Conservation (phyloP, 495 filamentous ascomycete species). For the Ramalina peruviana region DNA sequence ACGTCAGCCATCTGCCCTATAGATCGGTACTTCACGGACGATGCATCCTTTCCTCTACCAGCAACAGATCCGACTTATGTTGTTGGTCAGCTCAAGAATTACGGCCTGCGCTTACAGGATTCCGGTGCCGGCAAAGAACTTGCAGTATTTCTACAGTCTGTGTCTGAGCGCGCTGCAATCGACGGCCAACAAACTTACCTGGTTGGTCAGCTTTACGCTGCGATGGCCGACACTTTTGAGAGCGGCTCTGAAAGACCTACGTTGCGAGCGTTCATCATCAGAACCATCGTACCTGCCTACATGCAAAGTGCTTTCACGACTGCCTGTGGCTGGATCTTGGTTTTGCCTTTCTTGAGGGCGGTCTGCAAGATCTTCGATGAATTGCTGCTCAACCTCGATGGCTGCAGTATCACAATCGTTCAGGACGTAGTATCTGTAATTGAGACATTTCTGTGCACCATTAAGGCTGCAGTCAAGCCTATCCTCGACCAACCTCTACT, state of each 20-base stretch:
- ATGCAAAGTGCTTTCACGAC: slow-evolving; percentile 36
- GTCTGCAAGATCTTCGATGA: slow-evolving; percentile 28
- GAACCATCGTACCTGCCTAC: slow-evolving; percentile 52
- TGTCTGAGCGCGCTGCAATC: slow-evolving; percentile 47
- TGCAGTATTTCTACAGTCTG: slow-evolving; percentile 46
- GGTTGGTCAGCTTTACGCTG: slow-evolving; percentile 40
- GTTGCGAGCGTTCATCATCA: slow-evolving; percentile 42
- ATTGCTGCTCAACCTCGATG: slow-evolving; percentile 36
- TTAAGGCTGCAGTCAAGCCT: slow-evolving; percentile 23
- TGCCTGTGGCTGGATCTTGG: slow-evolving; percentile 43
- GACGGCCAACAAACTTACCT: slow-evolving; percentile 48
- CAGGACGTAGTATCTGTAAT: slow-evolving; percentile 31
- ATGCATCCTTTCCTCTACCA: slow-evolving; percentile 50
- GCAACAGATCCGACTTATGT: slow-evolving; percentile 53
- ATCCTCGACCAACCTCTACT: slow-evolving; percentile 21
- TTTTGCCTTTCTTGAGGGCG: slow-evolving; percentile 40
- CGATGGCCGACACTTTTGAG: slow-evolving; percentile 40
- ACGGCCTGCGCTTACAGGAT: slow-evolving; percentile 42
- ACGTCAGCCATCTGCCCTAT: slow-evolving; percentile 47
- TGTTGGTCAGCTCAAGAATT: slow-evolving; percentile 49
- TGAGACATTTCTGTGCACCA: slow-evolving; percentile 27
- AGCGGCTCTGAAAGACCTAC: slow-evolving; percentile 30
- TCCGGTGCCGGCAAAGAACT: slow-evolving; percentile 41
- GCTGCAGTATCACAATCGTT: slow-evolving; percentile 30
- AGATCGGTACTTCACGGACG: slow-evolving; percentile 55